Evolutionary conservation across 2,329 filamentous ascomycete species (phyloP).

Genomic region (Aspergillus fijiensis): DNA sequence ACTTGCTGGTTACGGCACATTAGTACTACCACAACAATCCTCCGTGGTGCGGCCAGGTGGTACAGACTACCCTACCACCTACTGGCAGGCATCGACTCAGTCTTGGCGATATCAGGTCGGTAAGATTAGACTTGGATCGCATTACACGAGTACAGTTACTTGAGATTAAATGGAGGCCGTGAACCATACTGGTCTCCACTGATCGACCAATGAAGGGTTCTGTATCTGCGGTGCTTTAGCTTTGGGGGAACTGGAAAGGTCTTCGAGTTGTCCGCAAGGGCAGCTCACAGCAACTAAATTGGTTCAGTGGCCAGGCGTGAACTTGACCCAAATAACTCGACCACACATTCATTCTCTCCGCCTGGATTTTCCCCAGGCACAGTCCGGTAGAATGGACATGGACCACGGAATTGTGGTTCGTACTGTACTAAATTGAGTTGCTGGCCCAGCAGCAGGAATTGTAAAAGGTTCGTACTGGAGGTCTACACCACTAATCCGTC

Average conservation of each 20-base stretch:
- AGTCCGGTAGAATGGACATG: no score
- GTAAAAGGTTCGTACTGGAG: no score
- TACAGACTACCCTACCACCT: not conserved
- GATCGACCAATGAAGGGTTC: not conserved
- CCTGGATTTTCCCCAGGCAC: no score
- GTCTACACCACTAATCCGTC: no score
- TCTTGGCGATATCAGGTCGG: not conserved
- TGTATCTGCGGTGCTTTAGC: not conserved
- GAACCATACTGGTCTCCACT: not conserved
- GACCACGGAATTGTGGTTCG: no score
- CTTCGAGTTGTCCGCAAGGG: not conserved
- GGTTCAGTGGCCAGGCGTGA: not conserved
- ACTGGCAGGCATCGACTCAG: not conserved
- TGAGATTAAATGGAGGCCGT: not conserved
- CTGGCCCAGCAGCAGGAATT: no score
- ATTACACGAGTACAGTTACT: not conserved
- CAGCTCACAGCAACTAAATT: not conserved
- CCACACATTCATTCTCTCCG: no score
- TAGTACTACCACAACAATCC: not conserved
- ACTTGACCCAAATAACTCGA: no score
- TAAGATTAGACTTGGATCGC: not conserved
- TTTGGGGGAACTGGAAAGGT: not conserved
- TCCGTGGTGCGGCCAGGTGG: not conserved
- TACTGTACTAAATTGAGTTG: no score
- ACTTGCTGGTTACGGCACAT: not conserved